phyloP scores from a whole-genome alignment of 257 asterid species.

The Solanum dulcamara region DNA sequence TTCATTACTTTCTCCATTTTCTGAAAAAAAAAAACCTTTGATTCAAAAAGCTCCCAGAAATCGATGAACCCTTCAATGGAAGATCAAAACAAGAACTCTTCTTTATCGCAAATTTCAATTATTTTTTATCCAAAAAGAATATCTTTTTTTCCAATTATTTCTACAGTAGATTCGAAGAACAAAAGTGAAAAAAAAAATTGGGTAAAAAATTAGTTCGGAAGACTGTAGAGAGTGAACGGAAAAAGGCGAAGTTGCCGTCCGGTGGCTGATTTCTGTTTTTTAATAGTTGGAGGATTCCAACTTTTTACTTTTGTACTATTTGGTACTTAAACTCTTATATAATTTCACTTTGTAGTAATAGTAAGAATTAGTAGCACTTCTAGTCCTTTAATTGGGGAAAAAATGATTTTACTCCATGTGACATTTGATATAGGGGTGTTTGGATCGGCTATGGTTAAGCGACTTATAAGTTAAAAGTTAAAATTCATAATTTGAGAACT shows the following conservation, averaged over 20 bases:
- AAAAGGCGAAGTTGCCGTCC: not conserved
- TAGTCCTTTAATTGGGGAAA: not conserved
- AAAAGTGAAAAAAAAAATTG: not conserved
- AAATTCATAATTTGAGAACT: too few species aligned
- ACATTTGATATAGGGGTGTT: too few species aligned
- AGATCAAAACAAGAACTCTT: not conserved
- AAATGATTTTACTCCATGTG: not conserved
- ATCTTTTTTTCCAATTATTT: not conserved
- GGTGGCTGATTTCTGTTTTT: not conserved
- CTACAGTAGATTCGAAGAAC: not conserved
- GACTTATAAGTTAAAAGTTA: too few species aligned
- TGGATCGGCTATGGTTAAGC: too few species aligned
- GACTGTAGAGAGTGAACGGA: too few species aligned
- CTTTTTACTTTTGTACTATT: not conserved
- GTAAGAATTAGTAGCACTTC: not conserved
- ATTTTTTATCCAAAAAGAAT: not conserved
- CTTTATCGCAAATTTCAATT: not conserved
- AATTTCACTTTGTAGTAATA: not conserved
- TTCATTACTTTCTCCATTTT: slow-evolving; percentile 70
- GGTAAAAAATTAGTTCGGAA: too few species aligned
- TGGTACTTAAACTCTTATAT: not conserved
- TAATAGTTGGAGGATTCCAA: not conserved
- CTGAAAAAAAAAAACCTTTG: not conserved
- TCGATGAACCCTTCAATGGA: not conserved
- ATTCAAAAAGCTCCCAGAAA: not conserved